phyloP scores from a whole-genome alignment of 768 basidiomycete species.

The Mycena vulgaris region DNA sequence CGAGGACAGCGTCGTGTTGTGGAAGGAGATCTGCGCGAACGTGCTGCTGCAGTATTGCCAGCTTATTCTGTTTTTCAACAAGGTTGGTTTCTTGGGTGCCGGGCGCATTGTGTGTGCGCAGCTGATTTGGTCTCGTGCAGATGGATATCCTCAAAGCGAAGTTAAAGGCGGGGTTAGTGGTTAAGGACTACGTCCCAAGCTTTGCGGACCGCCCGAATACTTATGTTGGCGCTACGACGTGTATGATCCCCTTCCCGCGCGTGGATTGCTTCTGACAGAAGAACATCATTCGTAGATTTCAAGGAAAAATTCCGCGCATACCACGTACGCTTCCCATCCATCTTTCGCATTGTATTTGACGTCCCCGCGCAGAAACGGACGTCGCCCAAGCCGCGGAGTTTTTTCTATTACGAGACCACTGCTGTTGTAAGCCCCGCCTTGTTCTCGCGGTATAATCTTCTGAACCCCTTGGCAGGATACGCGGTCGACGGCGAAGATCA shows the following conservation, averaged over 20 bases:
- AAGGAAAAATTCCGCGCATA: conserved; percentile 76
- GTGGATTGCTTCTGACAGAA: neutral
- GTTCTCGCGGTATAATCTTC: neutral
- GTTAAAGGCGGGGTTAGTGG: conserved; percentile 68
- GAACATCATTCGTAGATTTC: conserved; percentile 64
- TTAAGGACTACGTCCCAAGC: conserved; percentile 73
- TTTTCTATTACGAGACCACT: conserved; percentile 68
- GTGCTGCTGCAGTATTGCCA: conserved; percentile 71
- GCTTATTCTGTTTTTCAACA: conserved; percentile 85
- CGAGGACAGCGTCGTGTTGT: conserved; percentile 82
- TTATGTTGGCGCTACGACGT: conserved; percentile 70
- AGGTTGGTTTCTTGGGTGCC: conserved; percentile 54
- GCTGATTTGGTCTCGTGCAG: conserved; percentile 40
- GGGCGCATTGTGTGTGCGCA: neutral
- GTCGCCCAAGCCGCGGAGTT: conserved; percentile 66
- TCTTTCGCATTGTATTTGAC: neutral
- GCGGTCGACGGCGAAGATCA: conserved; percentile 38
- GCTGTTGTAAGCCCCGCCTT: conserved; percentile 58
- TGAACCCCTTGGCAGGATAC: conserved; percentile 25
- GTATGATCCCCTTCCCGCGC: conserved; percentile 48
- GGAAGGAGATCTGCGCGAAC: conserved; percentile 80
- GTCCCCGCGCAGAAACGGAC: conserved; percentile 62
- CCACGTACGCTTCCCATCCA: conserved; percentile 59
- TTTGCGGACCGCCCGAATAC: conserved; percentile 75
- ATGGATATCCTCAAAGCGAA: conserved; percentile 73